Conservation (phyloP, 2,329 filamentous ascomycete genomes). For the Xylariaceae sp. region DNA sequence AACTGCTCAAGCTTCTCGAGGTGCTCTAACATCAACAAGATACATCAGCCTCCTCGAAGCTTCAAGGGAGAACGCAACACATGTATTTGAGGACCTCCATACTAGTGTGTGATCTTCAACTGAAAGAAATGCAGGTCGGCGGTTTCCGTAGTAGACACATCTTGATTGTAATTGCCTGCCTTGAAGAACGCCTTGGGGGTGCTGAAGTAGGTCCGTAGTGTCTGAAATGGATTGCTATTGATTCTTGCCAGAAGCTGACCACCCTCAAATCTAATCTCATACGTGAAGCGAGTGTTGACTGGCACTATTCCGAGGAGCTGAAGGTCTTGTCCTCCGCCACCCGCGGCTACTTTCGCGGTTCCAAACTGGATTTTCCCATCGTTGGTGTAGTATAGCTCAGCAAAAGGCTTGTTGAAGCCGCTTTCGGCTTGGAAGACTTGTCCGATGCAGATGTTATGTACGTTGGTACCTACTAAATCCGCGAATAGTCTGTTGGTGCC, state of each 20-base stretch:
- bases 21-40: too few relatives aligned
- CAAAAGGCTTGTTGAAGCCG: slow-evolving; percentile 13
- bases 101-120: slow-evolving; percentile 14
- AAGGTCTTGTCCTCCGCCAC: slow-evolving; percentile 9
- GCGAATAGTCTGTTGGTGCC: slow-evolving; percentile 16
- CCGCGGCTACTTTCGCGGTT: slow-evolving; percentile 7
- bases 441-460: slow-evolving; percentile 12
- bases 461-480: slow-evolving; percentile 11
- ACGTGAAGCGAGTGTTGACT: slow-evolving; percentile 13
- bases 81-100: too few relatives aligned
- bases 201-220: slow-evolving; percentile 14
- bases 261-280: slow-evolving; percentile 13
- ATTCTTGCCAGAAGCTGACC: slow-evolving; percentile 10
- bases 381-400: slow-evolving; percentile 14
- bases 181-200: slow-evolving; percentile 15
- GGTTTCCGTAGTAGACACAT: slow-evolving; percentile 12
- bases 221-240: slow-evolving; percentile 11
- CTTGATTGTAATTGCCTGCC: slow-evolving; percentile 16
- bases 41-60: too few relatives aligned
- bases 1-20: too few relatives aligned
- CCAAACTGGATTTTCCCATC: slow-evolving; percentile 12
- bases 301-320: slow-evolving; percentile 10
- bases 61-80: too few relatives aligned
- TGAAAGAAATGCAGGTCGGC: slow-evolving; percentile 15
- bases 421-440: slow-evolving; percentile 14